Evolutionary conservation across 495 filamentous ascomycete genomes (phyloP).

Genomic region (Penicillium canescens): DNA sequence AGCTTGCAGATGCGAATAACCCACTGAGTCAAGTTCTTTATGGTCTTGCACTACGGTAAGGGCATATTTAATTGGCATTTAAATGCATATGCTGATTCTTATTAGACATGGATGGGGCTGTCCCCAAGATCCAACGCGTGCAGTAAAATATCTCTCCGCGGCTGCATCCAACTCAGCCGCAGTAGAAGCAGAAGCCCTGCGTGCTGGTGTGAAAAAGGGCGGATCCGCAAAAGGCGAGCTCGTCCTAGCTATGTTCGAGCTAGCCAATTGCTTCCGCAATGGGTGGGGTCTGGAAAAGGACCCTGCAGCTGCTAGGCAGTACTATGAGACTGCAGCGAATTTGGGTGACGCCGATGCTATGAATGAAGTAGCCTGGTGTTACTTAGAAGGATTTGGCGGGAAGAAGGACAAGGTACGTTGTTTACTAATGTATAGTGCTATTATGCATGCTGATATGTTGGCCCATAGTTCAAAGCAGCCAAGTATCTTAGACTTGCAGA

Average conservation of each 20-base stretch:
- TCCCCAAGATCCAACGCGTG: constrained; percentile 65
- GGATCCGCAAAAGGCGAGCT: constrained; percentile 96
- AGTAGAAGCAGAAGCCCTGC: constrained; percentile 79
- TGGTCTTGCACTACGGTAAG: constrained; percentile 84
- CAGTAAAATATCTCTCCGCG: constrained; percentile 78
- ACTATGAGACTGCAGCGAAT: constrained; percentile 96
- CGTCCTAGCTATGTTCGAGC: constrained; percentile 93
- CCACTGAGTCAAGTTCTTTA: constrained; percentile 95
- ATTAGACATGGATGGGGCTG: constrained; percentile 93
- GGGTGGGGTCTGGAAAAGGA: constrained; percentile 94
- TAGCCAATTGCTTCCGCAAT: constrained; percentile 91
- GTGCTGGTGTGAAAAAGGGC: constrained; percentile 86
- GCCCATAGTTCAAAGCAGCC: constrained; percentile 75
- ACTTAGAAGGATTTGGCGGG: constrained; percentile 88
- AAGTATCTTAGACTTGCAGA: constrained; percentile 94
- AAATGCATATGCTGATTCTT: constrained; percentile 5
- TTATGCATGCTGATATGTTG: constrained; percentile 11
- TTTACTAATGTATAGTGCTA: constrained; percentile 2
- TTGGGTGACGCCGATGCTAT: constrained; percentile 95
- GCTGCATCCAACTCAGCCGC: constrained; percentile 90
- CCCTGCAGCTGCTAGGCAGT: constrained; percentile 83
- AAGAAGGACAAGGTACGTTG: constrained; percentile 93
- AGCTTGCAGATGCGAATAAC: constrained; percentile 86
- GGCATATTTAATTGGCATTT: neutral
- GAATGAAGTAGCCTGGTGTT: constrained; percentile 97